Percentiles rank a stretch among this genome's conserved stretches.
Conservation (phyloP, 345 rosid species). For the Linum usitatissimum region DNA sequence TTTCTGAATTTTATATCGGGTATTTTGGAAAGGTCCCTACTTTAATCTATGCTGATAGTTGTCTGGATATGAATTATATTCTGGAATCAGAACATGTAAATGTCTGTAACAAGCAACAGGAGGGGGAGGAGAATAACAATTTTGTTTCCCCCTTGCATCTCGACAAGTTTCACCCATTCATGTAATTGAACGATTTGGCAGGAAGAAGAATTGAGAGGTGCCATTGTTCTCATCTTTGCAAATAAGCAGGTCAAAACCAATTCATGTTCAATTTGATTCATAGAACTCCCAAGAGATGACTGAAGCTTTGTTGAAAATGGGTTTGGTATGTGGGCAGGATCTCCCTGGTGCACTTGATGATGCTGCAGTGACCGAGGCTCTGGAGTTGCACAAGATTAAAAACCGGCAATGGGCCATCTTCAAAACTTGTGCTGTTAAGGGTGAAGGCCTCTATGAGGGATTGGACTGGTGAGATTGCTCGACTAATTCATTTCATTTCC, state of each 20-base stretch:
- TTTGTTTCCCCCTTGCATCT: neutral
- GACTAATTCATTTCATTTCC: no score
- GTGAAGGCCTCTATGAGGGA: conserved; percentile 71
- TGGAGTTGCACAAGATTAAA: conserved; percentile 66
- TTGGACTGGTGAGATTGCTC: conserved; percentile 52
- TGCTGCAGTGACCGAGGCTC: conserved; percentile 54
- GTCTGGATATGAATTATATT: no score
- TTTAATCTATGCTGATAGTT: no score
- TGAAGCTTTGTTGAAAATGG: conserved; percentile 6
- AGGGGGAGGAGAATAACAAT: no score
- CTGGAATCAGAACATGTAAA: no score
- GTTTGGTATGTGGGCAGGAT: conserved; percentile 29
- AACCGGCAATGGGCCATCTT: conserved; percentile 65
- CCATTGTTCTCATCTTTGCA: conserved; percentile 53
- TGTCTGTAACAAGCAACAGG: no score
- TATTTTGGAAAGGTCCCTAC: no score
- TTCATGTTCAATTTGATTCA: neutral
- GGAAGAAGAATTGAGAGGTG: conserved; percentile 68
- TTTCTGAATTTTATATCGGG: no score
- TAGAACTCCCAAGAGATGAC: neutral
- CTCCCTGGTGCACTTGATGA: conserved; percentile 76
- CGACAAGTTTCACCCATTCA: neutral
- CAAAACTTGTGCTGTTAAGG: conserved; percentile 59
- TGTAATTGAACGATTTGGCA: conserved; percentile 16
- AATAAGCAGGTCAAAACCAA: conserved; percentile 51